Evolutionary conservation across 148 eudicot genomes (phyloP).

Genomic region (Silene uniflora): DNA sequence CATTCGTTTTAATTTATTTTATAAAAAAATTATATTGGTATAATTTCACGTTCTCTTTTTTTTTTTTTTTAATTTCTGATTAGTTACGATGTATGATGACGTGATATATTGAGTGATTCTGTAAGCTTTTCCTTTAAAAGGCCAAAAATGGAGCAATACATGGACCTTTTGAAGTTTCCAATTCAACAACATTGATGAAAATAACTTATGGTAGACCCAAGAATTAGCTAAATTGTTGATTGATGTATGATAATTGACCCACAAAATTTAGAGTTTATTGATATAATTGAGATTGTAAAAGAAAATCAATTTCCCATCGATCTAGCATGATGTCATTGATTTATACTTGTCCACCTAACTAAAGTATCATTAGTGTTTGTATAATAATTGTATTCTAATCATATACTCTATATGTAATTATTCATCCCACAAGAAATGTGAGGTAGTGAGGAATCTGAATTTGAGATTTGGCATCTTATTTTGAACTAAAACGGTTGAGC

Average conservation of each 20-base stretch:
- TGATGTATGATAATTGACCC: slow-evolving; percentile 13
- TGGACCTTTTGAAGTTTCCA: slow-evolving; percentile 4
- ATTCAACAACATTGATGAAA: slow-evolving; percentile 15
- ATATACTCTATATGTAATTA: neutral
- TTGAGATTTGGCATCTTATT: too few relatives aligned
- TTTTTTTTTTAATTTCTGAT: too few relatives aligned
- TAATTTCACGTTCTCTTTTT: too few relatives aligned
- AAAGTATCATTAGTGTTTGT: neutral
- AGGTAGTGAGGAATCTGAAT: neutral
- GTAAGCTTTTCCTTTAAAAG: too few relatives aligned
- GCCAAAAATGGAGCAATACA: neutral
- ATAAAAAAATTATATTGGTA: too few relatives aligned
- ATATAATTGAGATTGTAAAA: slow-evolving; percentile 1
- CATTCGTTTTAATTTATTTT: too few relatives aligned
- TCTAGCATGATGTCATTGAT: slow-evolving; percentile 18
- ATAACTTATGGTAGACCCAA: slow-evolving; percentile 24
- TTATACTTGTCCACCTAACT: slow-evolving; percentile 23
- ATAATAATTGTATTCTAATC: neutral
- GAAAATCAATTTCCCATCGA: slow-evolving; percentile 12
- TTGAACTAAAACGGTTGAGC: too few relatives aligned
- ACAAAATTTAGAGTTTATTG: slow-evolving; percentile 14
- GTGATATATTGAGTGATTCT: too few relatives aligned
- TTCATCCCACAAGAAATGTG: neutral
- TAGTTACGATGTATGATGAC: too few relatives aligned
- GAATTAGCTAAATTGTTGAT: slow-evolving; percentile 17